Evolutionary conservation across 352 stramenopile species (phyloP).

Genomic region (Phytophthora hybrid): DNA sequence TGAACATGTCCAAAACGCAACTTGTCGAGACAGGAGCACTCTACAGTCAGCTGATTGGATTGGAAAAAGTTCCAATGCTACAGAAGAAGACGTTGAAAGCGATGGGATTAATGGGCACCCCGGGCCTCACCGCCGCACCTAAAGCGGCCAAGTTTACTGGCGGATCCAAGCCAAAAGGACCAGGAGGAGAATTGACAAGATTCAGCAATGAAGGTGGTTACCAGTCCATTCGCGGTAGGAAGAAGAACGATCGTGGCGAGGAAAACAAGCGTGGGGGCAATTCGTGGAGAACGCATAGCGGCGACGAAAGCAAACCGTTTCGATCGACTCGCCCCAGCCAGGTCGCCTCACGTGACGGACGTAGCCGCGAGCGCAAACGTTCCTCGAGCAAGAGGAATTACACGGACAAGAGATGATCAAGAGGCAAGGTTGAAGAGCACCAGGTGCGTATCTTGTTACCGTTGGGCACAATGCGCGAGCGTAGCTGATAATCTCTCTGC

Average conservation of each 20-base stretch:
- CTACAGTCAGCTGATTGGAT: slow-evolving; percentile 65
- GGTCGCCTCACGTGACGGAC: slow-evolving; percentile 23
- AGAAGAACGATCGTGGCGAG: slow-evolving; percentile 10
- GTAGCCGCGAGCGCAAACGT: slow-evolving; percentile 20
- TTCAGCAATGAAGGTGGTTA: slow-evolving; percentile 27
- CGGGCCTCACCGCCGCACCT: slow-evolving; percentile 55
- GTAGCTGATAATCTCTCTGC: slow-evolving; percentile 28
- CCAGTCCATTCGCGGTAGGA: slow-evolving; percentile 22
- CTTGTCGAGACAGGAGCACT: slow-evolving; percentile 84
- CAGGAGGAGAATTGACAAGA: slow-evolving; percentile 20
- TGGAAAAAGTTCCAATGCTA: slow-evolving; percentile 72
- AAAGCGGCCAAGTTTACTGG: slow-evolving; percentile 19
- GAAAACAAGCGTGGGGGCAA: slow-evolving; percentile 12
- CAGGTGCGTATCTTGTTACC: slow-evolving; percentile 4
- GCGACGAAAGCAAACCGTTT: slow-evolving; percentile 18
- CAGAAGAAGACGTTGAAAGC: slow-evolving; percentile 85
- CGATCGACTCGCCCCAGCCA: not conserved
- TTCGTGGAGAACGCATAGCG: slow-evolving; percentile 26
- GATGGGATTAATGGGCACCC: slow-evolving; percentile 83
- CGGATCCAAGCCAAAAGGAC: slow-evolving; percentile 17
- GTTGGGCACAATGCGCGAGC: not conserved
- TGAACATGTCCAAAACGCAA: slow-evolving; percentile 56
- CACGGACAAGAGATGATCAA: slow-evolving; percentile 46
- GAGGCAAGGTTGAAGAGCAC: slow-evolving; percentile 7
- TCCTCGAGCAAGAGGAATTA: slow-evolving; percentile 34